A percentile compares a stretch with the other conserved stretches of the same genome.
These are phyloP conservation scores for Fusarium sp. DNA, from an alignment of 2,329 filamentous ascomycete species.

Conservation along the genomic window DNA sequence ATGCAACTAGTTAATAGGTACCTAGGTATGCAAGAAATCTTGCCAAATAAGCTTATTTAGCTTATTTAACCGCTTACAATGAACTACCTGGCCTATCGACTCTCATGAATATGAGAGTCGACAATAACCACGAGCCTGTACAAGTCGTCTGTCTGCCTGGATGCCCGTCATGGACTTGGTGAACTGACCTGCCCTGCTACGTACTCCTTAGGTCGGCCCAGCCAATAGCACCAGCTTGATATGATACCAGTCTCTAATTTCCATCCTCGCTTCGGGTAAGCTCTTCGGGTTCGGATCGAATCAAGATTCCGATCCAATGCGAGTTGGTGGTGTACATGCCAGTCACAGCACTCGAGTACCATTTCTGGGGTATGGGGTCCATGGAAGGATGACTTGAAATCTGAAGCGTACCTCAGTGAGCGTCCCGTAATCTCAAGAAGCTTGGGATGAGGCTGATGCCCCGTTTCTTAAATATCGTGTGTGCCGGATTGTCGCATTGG, in stretches of 20 bases:
- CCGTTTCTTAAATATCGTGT: neutral
- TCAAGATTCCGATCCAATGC: constrained; percentile 26
- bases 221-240: constrained; percentile 23
- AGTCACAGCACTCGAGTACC: neutral
- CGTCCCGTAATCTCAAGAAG: neutral
- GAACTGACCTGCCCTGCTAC: neutral
- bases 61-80: neutral
- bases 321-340: constrained; percentile 12
- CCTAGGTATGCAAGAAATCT: neutral
- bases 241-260: constrained; percentile 4
- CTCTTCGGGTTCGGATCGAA: constrained; percentile 30
- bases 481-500: neutral
- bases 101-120: neutral
- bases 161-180: constrained; percentile 13
- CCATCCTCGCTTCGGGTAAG: constrained; percentile 12
- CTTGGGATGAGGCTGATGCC: neutral
- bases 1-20: neutral
- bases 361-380: neutral
- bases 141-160: neutral
- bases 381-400: neutral
- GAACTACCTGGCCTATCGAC: neutral
- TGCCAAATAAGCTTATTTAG: neutral
- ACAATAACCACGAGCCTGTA: neutral
- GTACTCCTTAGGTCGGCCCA: neutral
- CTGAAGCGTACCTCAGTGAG: neutral